Evolutionary conservation across 805 yeast genomes (phyloP).

Genomic region (Pachysolen tannophilus): DNA sequence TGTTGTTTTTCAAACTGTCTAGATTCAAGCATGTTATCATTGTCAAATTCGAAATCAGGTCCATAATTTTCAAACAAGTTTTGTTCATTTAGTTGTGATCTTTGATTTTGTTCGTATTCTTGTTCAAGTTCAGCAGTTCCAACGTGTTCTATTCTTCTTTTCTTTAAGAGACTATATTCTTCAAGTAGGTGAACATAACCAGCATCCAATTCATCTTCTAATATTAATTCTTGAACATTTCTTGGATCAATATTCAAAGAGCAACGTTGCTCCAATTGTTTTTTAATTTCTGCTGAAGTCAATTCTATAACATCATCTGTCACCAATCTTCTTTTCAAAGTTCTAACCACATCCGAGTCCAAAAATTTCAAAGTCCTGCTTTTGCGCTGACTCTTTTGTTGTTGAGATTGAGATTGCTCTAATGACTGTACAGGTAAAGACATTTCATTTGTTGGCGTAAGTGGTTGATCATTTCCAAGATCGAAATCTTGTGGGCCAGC

Average conservation of each 20-base stretch:
- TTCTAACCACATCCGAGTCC: constrained; percentile 37
- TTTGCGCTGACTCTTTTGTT: too few relatives aligned
- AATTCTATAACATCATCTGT: constrained; percentile 39
- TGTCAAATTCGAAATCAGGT: constrained; percentile 16
- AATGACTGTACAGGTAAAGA: too few relatives aligned
- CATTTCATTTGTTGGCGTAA: too few relatives aligned
- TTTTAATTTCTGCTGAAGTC: constrained; percentile 28
- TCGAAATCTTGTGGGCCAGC: too few relatives aligned
- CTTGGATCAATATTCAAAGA: constrained; percentile 10
- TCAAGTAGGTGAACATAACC: neutral
- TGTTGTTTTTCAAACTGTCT: neutral
- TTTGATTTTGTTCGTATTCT: constrained; percentile 3
- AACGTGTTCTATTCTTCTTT: constrained; percentile 10
- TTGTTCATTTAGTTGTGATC: constrained; percentile 8
- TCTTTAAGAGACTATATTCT: constrained; percentile 8
- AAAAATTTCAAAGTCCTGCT: too few relatives aligned
- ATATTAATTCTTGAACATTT: constrained; percentile 11
- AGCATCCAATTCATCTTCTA: constrained; percentile 4
- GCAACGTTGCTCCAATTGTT: constrained; percentile 20
- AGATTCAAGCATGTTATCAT: constrained; percentile 8
- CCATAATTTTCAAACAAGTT: constrained; percentile 11
- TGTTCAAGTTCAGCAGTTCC: neutral
- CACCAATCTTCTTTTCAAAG: constrained; percentile 35
- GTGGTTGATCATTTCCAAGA: too few relatives aligned
- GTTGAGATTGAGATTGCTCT: too few relatives aligned